phyloP scores from a whole-genome alignment of 352 stramenopile species.

The Globisporangium uncinulatum region DNA sequence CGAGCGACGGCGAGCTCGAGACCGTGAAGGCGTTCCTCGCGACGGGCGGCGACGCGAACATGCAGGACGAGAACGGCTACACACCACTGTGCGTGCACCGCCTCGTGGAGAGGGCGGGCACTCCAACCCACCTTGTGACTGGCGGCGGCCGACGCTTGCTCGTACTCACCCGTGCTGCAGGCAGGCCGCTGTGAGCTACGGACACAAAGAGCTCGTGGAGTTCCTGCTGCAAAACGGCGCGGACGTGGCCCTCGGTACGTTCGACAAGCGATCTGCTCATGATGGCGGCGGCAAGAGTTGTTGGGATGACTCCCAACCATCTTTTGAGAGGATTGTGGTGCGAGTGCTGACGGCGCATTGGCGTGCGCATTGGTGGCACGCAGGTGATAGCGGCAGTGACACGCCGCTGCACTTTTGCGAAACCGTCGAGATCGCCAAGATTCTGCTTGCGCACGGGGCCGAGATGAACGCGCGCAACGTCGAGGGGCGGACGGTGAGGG shows the following conservation, averaged over 20 bases:
- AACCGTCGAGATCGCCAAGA: conserved; percentile 45
- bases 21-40: conserved; percentile 44
- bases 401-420: conserved; percentile 63
- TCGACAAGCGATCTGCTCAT: not conserved
- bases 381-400: conserved; percentile 59
- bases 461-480: conserved; percentile 61
- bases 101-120: not conserved
- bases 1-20: conserved; percentile 55
- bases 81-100: conserved; percentile 41
- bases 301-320: no score
- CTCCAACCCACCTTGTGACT: not conserved
- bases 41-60: conserved; percentile 36
- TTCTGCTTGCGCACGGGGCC: conserved; percentile 49
- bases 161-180: conserved; percentile 14
- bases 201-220: conserved; percentile 48
- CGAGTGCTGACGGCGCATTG: not conserved
- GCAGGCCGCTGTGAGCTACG: conserved; percentile 67
- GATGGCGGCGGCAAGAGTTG: no score
- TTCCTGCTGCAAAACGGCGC: conserved; percentile 44
- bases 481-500: conserved; percentile 37
- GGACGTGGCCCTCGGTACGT: conserved; percentile 31
- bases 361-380: not conserved
- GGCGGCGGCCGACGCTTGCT: not conserved
- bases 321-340: not conserved
- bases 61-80: conserved; percentile 65